Conservation (phyloP, 208 protist genomes). For the Leishmania gerbilli region DNA sequence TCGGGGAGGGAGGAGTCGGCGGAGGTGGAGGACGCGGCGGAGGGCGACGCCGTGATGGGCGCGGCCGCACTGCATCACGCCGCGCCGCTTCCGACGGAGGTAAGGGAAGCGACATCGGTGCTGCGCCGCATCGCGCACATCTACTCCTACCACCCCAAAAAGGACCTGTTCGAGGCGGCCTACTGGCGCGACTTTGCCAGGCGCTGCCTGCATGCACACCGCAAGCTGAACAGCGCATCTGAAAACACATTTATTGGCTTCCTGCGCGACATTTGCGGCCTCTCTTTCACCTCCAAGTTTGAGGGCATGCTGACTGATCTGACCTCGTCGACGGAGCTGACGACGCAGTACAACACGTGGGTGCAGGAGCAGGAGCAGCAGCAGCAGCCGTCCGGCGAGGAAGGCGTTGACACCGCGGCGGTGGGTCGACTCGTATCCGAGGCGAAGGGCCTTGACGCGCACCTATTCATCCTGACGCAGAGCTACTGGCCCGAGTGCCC, state of each 20-base stretch:
- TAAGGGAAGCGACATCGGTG: conserved; percentile 27
- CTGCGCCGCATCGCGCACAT: conserved; percentile 61
- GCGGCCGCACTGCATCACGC: conserved; percentile 23
- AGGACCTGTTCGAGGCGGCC: conserved; percentile 96
- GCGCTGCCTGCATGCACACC: conserved; percentile 89
- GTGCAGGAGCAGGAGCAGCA: conserved; percentile 5
- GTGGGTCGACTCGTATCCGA: conserved; percentile 3
- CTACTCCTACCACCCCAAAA: conserved; percentile 91
- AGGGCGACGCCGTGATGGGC: neutral
- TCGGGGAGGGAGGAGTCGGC: neutral
- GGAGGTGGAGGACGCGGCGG: neutral
- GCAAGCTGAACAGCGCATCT: conserved; percentile 65
- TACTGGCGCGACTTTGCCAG: conserved; percentile 95
- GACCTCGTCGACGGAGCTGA: conserved; percentile 36
- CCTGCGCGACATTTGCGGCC: conserved; percentile 94
- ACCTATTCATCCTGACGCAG: conserved; percentile 89
- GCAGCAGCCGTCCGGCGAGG: conserved; percentile 1
- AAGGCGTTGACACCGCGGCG: conserved; percentile 2
- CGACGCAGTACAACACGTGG: conserved; percentile 49
- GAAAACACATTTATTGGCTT: conserved; percentile 93
- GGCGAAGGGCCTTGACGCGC: conserved; percentile 52
- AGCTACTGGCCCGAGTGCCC: conserved; percentile 89
- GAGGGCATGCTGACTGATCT: conserved; percentile 95
- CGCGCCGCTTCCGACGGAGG: conserved; percentile 21
- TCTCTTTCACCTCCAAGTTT: conserved; percentile 93